Evolutionary conservation across 208 protist genomes (phyloP).

Genomic region (Trypanosomatidae sp.): DNA sequence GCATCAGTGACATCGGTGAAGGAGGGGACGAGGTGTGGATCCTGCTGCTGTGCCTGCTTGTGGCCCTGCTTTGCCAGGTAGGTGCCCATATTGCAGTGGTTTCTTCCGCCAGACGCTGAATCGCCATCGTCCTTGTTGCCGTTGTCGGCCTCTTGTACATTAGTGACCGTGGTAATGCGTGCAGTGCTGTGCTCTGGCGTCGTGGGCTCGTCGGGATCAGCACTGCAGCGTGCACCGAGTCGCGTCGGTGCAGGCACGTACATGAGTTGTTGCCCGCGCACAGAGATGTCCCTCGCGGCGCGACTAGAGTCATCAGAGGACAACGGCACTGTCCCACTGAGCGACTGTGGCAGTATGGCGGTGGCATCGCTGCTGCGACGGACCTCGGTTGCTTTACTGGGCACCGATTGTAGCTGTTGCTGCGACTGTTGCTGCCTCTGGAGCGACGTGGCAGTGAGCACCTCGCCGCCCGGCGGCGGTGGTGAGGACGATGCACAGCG

Average conservation of each 20-base stretch:
- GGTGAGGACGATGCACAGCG: neutral
- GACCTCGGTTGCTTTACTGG: neutral
- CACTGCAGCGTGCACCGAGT: neutral
- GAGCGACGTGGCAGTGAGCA: neutral
- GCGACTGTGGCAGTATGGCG: neutral
- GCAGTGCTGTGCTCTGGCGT: constrained; percentile 2
- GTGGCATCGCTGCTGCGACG: neutral
- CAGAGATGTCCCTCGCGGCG: neutral
- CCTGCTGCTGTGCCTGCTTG: neutral
- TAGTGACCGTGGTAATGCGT: neutral
- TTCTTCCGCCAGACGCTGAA: neutral
- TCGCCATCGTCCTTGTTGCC: neutral
- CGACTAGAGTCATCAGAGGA: neutral
- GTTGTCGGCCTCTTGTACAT: neutral
- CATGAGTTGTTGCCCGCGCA: neutral
- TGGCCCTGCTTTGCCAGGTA: neutral
- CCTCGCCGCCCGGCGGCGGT: neutral
- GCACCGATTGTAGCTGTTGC: neutral
- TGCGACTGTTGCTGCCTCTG: neutral
- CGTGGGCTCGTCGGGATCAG: neutral
- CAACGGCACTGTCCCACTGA: neutral
- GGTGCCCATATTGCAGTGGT: neutral
- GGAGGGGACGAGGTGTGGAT: neutral
- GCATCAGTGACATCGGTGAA: neutral
- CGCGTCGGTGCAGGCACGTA: neutral